phyloP scores from a whole-genome alignment of 768 basidiomycete species.

The Boletus coccyginus region DNA sequence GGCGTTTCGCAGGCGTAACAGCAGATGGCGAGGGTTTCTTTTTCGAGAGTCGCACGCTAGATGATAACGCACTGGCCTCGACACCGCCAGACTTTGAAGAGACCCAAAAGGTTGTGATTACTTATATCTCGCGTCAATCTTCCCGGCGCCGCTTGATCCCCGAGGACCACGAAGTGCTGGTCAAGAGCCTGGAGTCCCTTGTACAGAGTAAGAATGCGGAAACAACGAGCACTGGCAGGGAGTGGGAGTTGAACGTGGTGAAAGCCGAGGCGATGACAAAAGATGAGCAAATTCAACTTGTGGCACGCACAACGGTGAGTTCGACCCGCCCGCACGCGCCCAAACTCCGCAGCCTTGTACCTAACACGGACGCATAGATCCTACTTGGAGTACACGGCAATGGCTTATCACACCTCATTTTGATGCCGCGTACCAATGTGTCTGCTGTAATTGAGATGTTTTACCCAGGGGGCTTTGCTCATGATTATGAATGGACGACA shows the following conservation, averaged over 20 bases:
- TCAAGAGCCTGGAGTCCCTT: conserved; percentile 50
- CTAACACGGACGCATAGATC: conserved; percentile 40
- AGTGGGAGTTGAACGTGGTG: conserved; percentile 62
- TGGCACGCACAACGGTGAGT: conserved; percentile 68
- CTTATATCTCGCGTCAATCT: conserved; percentile 72
- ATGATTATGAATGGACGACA: conserved; percentile 85
- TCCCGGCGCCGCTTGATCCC: conserved; percentile 47
- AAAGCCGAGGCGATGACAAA: conserved; percentile 64
- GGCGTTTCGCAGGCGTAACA: conserved; percentile 61
- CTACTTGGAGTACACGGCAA: conserved; percentile 77
- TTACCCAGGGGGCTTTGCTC: conserved; percentile 75
- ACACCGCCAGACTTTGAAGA: conserved; percentile 30
- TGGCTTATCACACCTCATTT: conserved; percentile 80
- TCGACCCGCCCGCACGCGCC: not conserved
- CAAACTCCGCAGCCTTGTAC: not conserved
- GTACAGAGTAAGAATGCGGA: conserved; percentile 36
- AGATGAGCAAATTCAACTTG: conserved; percentile 70
- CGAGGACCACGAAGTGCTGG: conserved; percentile 55
- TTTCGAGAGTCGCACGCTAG: conserved; percentile 1
- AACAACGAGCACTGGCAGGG: conserved; percentile 16
- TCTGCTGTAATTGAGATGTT: conserved; percentile 87
- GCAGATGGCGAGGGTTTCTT: conserved; percentile 27
- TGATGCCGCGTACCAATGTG: conserved; percentile 74
- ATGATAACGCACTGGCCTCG: not conserved
- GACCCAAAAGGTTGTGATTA: conserved; percentile 57